Evolutionary conservation across 768 basidiomycete species (phyloP).

Genomic region (Trichaptum fuscoviolaceum): DNA sequence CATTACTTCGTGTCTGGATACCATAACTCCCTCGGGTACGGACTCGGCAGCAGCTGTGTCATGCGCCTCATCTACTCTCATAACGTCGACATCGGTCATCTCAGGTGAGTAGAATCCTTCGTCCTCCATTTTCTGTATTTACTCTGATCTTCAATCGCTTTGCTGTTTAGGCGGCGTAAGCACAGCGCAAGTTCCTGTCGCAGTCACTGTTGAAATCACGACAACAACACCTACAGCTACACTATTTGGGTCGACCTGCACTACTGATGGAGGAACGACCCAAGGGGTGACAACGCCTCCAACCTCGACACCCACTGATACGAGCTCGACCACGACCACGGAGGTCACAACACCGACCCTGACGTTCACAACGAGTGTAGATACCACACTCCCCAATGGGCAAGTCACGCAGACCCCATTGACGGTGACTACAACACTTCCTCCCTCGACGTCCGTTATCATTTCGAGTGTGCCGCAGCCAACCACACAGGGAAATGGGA

Average conservation of each 20-base stretch:
- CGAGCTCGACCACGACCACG: slow-evolving; percentile 9
- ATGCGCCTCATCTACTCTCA: slow-evolving; percentile 23
- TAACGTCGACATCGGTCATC: slow-evolving; percentile 28
- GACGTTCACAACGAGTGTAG: slow-evolving; percentile 5
- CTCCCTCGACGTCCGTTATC: slow-evolving; percentile 27
- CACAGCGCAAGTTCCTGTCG: slow-evolving; percentile 37
- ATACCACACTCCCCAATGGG: slow-evolving; percentile 36
- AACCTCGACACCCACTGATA: slow-evolving; percentile 10
- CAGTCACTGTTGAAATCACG: slow-evolving; percentile 29
- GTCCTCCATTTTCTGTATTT: background rate
- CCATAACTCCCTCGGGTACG: slow-evolving; percentile 21
- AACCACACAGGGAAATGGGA: slow-evolving; percentile 13
- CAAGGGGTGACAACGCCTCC: slow-evolving; percentile 9
- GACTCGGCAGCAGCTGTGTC: slow-evolving; percentile 18
- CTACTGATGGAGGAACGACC: slow-evolving; percentile 18
- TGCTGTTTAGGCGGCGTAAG: slow-evolving; percentile 20
- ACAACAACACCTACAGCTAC: slow-evolving; percentile 30
- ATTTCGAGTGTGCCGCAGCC: slow-evolving; percentile 18
- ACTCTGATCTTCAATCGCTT: slow-evolving; percentile 2
- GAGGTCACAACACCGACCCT: slow-evolving; percentile 4
- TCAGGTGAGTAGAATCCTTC: slow-evolving; percentile 26
- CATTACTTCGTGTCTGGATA: slow-evolving; percentile 24
- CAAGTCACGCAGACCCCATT: slow-evolving; percentile 29
- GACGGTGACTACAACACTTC: slow-evolving; percentile 33
- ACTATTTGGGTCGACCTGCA: slow-evolving; percentile 34